Evolutionary conservation across 2,329 filamentous ascomycete species (phyloP).

Genomic region (Colletotrichum godetiae): DNA sequence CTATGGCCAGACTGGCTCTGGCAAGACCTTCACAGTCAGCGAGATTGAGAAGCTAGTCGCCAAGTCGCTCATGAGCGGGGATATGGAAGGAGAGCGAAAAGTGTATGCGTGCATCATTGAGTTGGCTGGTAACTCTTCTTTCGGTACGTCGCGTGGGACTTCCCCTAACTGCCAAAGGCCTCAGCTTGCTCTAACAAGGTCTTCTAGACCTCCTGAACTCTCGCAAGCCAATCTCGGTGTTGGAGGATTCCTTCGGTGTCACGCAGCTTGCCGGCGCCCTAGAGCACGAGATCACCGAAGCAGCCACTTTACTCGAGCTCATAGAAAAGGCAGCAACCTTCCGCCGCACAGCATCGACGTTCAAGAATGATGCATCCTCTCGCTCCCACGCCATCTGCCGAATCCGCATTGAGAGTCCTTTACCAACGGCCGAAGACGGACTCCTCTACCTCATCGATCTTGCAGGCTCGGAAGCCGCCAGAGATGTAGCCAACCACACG

Average conservation of each 20-base stretch:
- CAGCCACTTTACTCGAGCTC: slow-evolving; percentile 43
- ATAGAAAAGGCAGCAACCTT: slow-evolving; percentile 53
- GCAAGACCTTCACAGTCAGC: slow-evolving; percentile 59
- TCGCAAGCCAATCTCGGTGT: slow-evolving; percentile 53
- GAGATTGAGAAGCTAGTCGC: slow-evolving; percentile 54
- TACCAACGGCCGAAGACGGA: slow-evolving; percentile 49
- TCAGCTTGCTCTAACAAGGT: not conserved
- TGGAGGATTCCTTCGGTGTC: slow-evolving; percentile 57
- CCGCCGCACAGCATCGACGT: slow-evolving; percentile 53
- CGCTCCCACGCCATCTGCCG: slow-evolving; percentile 62
- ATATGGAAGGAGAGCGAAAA: slow-evolving; percentile 41
- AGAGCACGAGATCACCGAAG: slow-evolving; percentile 48
- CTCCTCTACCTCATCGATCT: slow-evolving; percentile 59
- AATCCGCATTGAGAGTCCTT: slow-evolving; percentile 52
- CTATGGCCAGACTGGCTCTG: slow-evolving; percentile 61
- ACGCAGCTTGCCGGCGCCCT: slow-evolving; percentile 56
- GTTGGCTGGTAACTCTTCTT: slow-evolving; percentile 50
- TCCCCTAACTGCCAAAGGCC: no score
- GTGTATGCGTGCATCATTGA: slow-evolving; percentile 52
- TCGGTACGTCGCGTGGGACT: slow-evolving; percentile 36
- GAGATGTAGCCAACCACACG: slow-evolving; percentile 52
- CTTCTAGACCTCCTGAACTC: slow-evolving; percentile 52
- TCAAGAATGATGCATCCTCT: slow-evolving; percentile 59
- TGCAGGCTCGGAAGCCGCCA: slow-evolving; percentile 60
- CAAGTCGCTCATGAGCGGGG: slow-evolving; percentile 45